Evolutionary conservation across 2,329 filamentous ascomycete genomes (phyloP).

Genomic region (Fusarium armeniacum): DNA sequence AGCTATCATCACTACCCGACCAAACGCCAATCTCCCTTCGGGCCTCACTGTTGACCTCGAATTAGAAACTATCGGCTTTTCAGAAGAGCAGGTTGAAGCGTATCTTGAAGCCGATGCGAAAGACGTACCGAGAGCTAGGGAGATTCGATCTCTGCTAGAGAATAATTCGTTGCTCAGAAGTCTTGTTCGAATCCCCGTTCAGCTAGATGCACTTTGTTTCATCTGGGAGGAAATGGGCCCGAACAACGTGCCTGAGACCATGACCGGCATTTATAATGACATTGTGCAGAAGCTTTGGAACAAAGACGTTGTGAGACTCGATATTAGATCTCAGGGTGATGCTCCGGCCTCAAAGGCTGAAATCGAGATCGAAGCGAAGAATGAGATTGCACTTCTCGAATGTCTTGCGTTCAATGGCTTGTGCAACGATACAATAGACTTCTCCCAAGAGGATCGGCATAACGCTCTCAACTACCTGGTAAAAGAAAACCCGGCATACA

Average conservation of each 20-base stretch:
- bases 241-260: neutral
- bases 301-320: no score
- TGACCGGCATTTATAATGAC: neutral
- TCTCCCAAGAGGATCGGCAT: no score
- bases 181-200: neutral
- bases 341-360: no score
- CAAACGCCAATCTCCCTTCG: neutral
- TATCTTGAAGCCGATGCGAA: neutral
- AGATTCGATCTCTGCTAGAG: neutral
- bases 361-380: no score
- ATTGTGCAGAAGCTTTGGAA: neutral
- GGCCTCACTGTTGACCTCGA: neutral
- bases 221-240: neutral
- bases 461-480: no score
- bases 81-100: neutral
- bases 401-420: no score
- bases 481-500: no score
- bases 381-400: no score
- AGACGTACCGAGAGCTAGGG: neutral
- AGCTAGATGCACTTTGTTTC: neutral
- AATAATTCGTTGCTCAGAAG: neutral
- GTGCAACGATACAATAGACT: no score
- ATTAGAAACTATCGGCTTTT: neutral
- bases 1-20: no score
- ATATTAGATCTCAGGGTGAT: no score